Evolutionary conservation across 108 stramenopile species (phyloP), one percentile per base, ranked within the genome.

Genomic region (Mediolabrus comicus): DNA sequence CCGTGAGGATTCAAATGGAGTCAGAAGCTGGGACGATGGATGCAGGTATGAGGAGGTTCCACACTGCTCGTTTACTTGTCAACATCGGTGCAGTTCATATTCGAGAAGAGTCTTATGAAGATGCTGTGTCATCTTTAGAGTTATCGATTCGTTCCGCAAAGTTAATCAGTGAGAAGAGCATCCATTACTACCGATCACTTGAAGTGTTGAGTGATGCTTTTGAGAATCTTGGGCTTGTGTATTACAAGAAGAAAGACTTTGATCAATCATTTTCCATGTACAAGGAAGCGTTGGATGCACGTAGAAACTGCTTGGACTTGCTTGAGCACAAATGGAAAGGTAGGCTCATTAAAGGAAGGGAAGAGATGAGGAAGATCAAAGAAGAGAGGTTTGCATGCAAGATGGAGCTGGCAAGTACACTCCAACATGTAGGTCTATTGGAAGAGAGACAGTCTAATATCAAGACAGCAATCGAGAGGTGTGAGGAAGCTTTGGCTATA

Each of bases 71-170:
- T 12, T 36, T 71, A 30, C 75, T 81, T 19, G 71, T 77, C 26
- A 81, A 81, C 56, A 67, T 81, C 33, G 80, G 80, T 13, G 75
- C 70, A 1, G 80, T 81, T 8, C 80, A 81, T 43, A 77, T 81
- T 29, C 68, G 75, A 14, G 33, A 64, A 26, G 70, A 66, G 27
- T 46, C 65, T 39, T 77, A 61, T 38, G 75, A 76, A 30, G 71
- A 72, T 27, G 80, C 80, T 4, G 72, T 72, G 2, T 60, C 63
- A 3, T 57, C 51, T 17, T 46, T 81, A 7, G 75, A 76, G 38
- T 49, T 81, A 56, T 59, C 75, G 4, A 59, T 81, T 62, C 70
- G 75, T 19, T 59, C 36, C n/a, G 71, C 80, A 9, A 76, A 72
- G 65, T 70, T 65, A 22, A 65, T 79, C 28, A 19, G 26, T 2